These are phyloP conservation scores for Nemania bipapillata DNA, from an alignment of 2,329 filamentous ascomycete species.

Conservation along the genomic window DNA sequence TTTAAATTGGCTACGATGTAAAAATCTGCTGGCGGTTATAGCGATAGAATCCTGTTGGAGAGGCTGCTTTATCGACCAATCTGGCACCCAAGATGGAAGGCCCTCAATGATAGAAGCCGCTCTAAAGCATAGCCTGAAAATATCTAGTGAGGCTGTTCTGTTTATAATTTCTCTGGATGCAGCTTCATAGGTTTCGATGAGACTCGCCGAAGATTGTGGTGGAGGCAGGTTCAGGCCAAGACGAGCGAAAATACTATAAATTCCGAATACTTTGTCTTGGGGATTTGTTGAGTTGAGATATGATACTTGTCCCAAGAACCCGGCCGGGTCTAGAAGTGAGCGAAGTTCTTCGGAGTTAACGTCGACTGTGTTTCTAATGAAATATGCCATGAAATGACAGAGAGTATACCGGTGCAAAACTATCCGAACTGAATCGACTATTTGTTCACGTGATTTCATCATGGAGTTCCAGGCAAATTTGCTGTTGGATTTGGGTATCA, in stretches of 20 bases:
- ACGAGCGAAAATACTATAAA: slow-evolving; percentile 3
- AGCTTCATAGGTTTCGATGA: not conserved
- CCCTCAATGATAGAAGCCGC: not conserved
- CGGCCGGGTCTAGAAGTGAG: too few species aligned
- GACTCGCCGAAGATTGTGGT: not conserved
- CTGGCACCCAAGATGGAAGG: slow-evolving; percentile 24
- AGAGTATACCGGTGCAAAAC: too few species aligned
- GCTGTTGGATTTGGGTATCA: not conserved
- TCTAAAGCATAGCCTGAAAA: not conserved
- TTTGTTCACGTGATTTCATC: too few species aligned
- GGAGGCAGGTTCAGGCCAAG: not conserved
- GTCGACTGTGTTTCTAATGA: too few species aligned
- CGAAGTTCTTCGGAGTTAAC: too few species aligned
- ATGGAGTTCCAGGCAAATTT: too few species aligned
- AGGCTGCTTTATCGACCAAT: slow-evolving; percentile 1
- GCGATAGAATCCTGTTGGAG: too few species aligned
- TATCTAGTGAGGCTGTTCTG: not conserved
- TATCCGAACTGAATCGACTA: too few species aligned
- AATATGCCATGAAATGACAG: too few species aligned
- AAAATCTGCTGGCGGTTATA: not conserved
- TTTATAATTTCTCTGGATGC: slow-evolving; percentile 3
- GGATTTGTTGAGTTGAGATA: slow-evolving; percentile 11
- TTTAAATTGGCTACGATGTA: not conserved
- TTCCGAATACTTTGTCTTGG: slow-evolving; percentile 19
- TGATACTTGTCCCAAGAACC: not conserved